A percentile compares a stretch with the other conserved stretches of the same genome.
phyloP scores from a whole-genome alignment of 1,284 basidiomycete species.

The Rhodotorula sp. region DNA sequence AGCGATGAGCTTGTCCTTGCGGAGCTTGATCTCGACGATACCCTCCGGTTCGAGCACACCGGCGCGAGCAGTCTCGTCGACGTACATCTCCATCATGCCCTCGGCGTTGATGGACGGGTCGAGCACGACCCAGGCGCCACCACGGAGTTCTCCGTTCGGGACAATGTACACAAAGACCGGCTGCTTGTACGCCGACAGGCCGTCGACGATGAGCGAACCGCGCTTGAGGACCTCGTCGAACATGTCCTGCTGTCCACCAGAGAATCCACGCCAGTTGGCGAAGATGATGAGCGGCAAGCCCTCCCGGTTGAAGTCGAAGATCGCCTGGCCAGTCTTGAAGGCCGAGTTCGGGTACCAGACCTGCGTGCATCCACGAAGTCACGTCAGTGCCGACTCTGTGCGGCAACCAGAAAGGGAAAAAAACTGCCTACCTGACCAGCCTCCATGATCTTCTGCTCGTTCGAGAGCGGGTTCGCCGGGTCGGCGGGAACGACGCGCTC shows the following conservation, averaged over 20 bases:
- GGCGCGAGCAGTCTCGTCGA: conserved; percentile 90
- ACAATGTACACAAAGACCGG: conserved; percentile 99
- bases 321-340: conserved; percentile 99
- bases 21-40: conserved; percentile 77
- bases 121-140: conserved; percentile 98
- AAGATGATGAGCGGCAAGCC: conserved; percentile 96
- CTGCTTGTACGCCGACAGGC: conserved; percentile 92
- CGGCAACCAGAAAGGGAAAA: not conserved
- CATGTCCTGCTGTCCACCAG: conserved; percentile 98
- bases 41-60: conserved; percentile 98
- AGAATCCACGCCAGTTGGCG: conserved; percentile 99
- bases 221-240: conserved; percentile 50
- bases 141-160: conserved; percentile 96
- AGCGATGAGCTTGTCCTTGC: conserved; percentile 72
- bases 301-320: conserved; percentile 97
- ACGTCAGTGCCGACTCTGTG: not conserved
- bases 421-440: conserved; percentile 68
- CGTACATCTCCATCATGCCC: conserved; percentile 97
- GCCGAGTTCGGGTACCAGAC: conserved; percentile 99
- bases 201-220: conserved; percentile 79
- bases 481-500: conserved; percentile 97
- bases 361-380: not conserved
- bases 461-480: conserved; percentile 96
- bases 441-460: conserved; percentile 97
- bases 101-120: conserved; percentile 92